A percentile compares a stretch with the other conserved stretches of the same genome.
Conservation (phyloP, 2,329 filamentous ascomycete genomes). For the Passalora sequoiae region DNA sequence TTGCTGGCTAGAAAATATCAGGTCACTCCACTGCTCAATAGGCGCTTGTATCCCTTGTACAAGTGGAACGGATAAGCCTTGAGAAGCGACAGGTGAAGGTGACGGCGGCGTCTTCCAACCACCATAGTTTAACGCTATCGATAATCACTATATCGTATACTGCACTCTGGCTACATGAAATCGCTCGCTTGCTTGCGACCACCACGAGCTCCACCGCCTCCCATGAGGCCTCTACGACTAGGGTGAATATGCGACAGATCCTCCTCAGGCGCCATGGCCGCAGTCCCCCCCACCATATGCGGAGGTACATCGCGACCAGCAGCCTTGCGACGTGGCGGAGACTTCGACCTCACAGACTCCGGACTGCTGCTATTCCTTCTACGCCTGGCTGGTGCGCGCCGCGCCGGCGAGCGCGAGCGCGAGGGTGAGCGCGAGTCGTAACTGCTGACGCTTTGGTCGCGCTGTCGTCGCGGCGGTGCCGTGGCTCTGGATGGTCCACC, state of each 20-base stretch:
- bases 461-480: conserved; percentile 20
- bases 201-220: conserved; percentile 17
- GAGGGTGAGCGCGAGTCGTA: conserved; percentile 24
- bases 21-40: too few relatives aligned
- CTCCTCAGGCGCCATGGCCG: conserved; percentile 16
- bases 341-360: conserved; percentile 24
- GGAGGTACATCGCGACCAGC: too few relatives aligned
- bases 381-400: conserved; percentile 22
- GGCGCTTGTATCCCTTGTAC: too few relatives aligned
- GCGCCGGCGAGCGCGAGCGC: conserved; percentile 19
- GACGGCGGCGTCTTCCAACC: too few relatives aligned
- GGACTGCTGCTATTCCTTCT: conserved; percentile 30
- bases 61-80: too few relatives aligned
- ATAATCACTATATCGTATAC: too few relatives aligned
- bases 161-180: conserved; percentile 6
- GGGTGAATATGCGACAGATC: conserved; percentile 35
- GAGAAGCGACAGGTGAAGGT: too few relatives aligned
- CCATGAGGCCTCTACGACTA: conserved; percentile 31
- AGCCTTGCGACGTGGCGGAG: conserved; percentile 19
- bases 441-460: conserved; percentile 22
- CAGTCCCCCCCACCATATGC: conserved; percentile 5
- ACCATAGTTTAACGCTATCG: too few relatives aligned
- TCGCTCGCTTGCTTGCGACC: conserved; percentile 12
- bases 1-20: too few relatives aligned
- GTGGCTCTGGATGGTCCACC: conserved; percentile 10